These are phyloP conservation scores for Cenchrus fungigraminus DNA, from an alignment of 176 grass and related monocot genomes.

Conservation along the genomic window DNA sequence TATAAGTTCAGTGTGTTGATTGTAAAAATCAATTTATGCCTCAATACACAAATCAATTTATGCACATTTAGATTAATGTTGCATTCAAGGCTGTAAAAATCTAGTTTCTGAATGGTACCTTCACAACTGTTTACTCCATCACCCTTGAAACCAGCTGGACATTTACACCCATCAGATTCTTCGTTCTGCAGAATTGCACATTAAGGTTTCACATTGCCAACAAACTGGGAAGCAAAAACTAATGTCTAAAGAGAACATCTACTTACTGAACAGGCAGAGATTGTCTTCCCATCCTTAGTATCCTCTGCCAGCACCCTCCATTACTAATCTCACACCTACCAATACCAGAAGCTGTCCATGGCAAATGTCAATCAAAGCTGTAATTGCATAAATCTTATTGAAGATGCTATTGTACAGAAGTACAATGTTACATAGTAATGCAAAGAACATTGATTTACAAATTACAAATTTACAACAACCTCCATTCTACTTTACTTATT, in stretches of 20 bases:
- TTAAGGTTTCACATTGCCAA: conserved; percentile 31
- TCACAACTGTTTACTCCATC: conserved; percentile 77
- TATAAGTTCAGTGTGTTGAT: neutral
- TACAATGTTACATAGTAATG: neutral
- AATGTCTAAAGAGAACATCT: conserved; percentile 27
- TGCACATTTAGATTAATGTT: conserved; percentile 21
- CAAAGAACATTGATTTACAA: neutral
- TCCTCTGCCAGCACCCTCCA: conserved; percentile 87
- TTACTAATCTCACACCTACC: conserved; percentile 80
- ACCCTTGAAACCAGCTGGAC: conserved; percentile 74
- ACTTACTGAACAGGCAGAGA: conserved; percentile 89
- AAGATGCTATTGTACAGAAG: conserved; percentile 14
- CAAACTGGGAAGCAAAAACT: neutral
- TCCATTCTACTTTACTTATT: neutral
- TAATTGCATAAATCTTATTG: conserved; percentile 2
- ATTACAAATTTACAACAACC: neutral
- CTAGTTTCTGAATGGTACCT: conserved; percentile 55
- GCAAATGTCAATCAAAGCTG: conserved; percentile 36
- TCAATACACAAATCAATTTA: conserved; percentile 1
- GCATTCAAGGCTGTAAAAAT: conserved; percentile 1
- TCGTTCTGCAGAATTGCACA: conserved; percentile 58
- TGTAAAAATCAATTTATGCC: neutral
- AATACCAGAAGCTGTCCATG: conserved; percentile 71
- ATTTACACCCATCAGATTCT: conserved; percentile 81
- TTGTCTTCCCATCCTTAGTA: conserved; percentile 68